Conservation (phyloP, 768 basidiomycete genomes). For the Cystofilobasidium capitatum region DNA sequence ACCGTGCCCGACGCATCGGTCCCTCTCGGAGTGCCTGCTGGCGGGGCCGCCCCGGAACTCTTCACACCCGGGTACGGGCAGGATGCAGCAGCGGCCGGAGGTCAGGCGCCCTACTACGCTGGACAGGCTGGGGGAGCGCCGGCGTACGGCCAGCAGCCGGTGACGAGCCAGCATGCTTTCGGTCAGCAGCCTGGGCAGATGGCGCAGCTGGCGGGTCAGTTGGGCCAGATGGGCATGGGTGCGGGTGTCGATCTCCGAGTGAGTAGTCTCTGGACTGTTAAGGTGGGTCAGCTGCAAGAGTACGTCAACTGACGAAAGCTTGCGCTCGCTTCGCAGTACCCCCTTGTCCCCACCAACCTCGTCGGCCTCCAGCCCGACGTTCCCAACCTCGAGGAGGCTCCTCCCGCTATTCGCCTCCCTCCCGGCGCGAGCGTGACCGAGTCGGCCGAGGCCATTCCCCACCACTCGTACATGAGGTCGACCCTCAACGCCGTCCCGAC, state of each 20-base stretch:
- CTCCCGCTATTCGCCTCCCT: slow-evolving; percentile 82
- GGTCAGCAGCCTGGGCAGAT: slow-evolving; percentile 18
- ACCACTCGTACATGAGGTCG: slow-evolving; percentile 80
- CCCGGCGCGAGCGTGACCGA: slow-evolving; percentile 70
- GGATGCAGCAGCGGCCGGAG: slow-evolving; percentile 34
- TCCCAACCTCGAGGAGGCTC: slow-evolving; percentile 63
- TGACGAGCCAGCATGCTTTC: background rate
- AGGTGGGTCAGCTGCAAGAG: slow-evolving; percentile 6
- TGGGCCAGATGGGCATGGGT: slow-evolving; percentile 72
- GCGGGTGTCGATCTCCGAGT: slow-evolving; percentile 34
- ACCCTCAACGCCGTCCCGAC: slow-evolving; percentile 91
- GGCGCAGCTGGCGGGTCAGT: slow-evolving; percentile 59
- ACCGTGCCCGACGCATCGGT: slow-evolving; percentile 38
- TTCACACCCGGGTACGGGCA: slow-evolving; percentile 65
- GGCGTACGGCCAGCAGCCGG: slow-evolving; percentile 28
- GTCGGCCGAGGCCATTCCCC: slow-evolving; percentile 69
- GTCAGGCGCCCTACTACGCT: slow-evolving; percentile 50
- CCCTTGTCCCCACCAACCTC: slow-evolving; percentile 78
- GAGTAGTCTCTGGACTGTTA: background rate
- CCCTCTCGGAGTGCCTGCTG: slow-evolving; percentile 1
- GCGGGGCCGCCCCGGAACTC: slow-evolving; percentile 50
- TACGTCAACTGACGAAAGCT: too few species aligned
- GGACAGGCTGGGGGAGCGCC: slow-evolving; percentile 39
- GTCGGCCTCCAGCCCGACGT: slow-evolving; percentile 89
- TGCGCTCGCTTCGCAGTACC: slow-evolving; percentile 42